These are phyloP conservation scores for Malassezia vespertilionis DNA, from an alignment of 1,284 basidiomycete genomes.

Conservation along the genomic window DNA sequence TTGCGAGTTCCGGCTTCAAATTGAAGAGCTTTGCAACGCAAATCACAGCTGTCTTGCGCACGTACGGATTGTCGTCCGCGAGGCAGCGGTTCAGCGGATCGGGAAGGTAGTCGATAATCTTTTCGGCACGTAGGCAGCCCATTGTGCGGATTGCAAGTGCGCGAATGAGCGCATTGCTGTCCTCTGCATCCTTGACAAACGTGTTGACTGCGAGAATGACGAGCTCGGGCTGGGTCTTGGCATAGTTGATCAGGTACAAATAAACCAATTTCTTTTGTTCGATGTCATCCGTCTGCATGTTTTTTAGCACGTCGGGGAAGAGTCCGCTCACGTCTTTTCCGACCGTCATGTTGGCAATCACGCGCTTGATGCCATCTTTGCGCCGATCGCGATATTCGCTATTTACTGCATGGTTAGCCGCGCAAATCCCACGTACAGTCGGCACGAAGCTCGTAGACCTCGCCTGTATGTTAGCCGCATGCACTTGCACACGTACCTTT, in stretches of 20 bases:
- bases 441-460: slow-evolving; percentile 41
- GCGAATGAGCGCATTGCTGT: slow-evolving; percentile 87
- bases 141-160: slow-evolving; percentile 95
- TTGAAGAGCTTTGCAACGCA: slow-evolving; percentile 88
- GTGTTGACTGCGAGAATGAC: slow-evolving; percentile 98
- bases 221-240: slow-evolving; percentile 90
- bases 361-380: slow-evolving; percentile 93
- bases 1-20: slow-evolving; percentile 82
- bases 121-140: slow-evolving; percentile 90
- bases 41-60: slow-evolving; percentile 52
- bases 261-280: slow-evolving; percentile 97
- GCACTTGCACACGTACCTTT: slow-evolving; percentile 26
- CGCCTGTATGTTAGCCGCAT: slow-evolving; percentile 15
- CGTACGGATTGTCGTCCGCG: slow-evolving; percentile 90
- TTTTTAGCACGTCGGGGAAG: slow-evolving; percentile 89
- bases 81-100: slow-evolving; percentile 84
- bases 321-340: slow-evolving; percentile 90
- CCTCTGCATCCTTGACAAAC: slow-evolving; percentile 87
- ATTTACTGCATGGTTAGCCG: slow-evolving; percentile 61
- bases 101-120: slow-evolving; percentile 95
- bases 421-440: slow-evolving; percentile 18
- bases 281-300: slow-evolving; percentile 86
- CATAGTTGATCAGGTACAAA: slow-evolving; percentile 96
- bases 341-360: slow-evolving; percentile 76
- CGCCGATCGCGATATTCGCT: slow-evolving; percentile 87